phyloP scores from a whole-genome alignment of 164 flowering plant genomes.

The Tinospora cordifolia region DNA sequence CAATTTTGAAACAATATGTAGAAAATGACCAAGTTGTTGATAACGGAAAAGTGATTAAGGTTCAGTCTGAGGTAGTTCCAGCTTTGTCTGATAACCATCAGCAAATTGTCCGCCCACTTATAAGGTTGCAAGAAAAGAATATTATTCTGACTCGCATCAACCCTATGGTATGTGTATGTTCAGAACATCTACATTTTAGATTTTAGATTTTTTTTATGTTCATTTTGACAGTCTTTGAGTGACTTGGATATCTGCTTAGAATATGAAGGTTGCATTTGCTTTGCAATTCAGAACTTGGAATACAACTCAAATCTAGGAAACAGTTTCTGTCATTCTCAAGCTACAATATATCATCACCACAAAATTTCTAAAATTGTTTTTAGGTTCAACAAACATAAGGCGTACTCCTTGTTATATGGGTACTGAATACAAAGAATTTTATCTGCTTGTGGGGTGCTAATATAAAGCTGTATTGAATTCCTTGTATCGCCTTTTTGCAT shows the following conservation, averaged over 20 bases:
- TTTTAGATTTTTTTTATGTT: neutral
- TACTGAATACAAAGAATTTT: neutral
- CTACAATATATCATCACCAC: no score
- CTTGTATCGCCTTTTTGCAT: neutral
- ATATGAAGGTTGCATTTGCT: neutral
- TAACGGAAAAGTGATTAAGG: conserved; percentile 66
- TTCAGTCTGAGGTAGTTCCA: conserved; percentile 79
- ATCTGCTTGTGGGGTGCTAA: neutral
- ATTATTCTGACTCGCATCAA: conserved; percentile 93
- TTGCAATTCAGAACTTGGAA: no score
- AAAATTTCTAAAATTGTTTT: no score
- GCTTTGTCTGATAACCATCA: conserved; percentile 80
- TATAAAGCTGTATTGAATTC: neutral
- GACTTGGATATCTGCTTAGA: neutral
- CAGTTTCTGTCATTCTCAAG: no score
- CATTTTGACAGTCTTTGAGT: neutral
- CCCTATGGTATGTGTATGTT: conserved; percentile 55
- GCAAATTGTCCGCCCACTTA: conserved; percentile 73
- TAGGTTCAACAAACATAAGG: no score
- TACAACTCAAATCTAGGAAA: no score
- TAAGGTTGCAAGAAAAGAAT: conserved; percentile 80
- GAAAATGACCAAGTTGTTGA: conserved; percentile 93
- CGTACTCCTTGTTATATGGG: no score
- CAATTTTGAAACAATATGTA: conserved; percentile 74
- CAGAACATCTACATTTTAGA: neutral